Conservation (phyloP, 805 yeast species). For the Yarrowia phangngaensis region DNA sequence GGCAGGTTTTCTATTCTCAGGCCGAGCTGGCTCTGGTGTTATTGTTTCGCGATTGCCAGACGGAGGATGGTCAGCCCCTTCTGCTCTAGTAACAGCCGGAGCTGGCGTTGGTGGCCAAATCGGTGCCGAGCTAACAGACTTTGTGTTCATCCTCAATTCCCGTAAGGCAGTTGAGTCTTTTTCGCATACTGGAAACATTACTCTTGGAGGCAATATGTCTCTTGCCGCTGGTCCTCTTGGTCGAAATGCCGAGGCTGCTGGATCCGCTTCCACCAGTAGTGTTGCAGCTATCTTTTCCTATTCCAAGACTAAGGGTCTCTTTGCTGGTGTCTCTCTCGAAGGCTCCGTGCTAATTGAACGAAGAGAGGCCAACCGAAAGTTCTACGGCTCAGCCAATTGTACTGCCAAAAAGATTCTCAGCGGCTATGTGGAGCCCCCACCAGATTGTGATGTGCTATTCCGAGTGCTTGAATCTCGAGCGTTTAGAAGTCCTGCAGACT, state of each 20-base stretch:
- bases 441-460: slow-evolving; percentile 82
- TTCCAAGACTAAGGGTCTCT: slow-evolving; percentile 92
- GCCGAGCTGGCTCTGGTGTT: slow-evolving; percentile 96
- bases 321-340: slow-evolving; percentile 95
- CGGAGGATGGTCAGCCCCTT: slow-evolving; percentile 96
- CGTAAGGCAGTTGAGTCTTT: slow-evolving; percentile 87
- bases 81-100: slow-evolving; percentile 93
- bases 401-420: slow-evolving; percentile 80
- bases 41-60: slow-evolving; percentile 91
- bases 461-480: slow-evolving; percentile 82
- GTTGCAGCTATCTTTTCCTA: slow-evolving; percentile 91
- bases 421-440: slow-evolving; percentile 90
- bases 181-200: slow-evolving; percentile 89
- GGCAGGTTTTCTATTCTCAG: slow-evolving; percentile 94
- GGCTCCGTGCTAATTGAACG: slow-evolving; percentile 96
- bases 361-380: slow-evolving; percentile 93
- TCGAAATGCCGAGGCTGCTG: slow-evolving; percentile 96
- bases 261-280: slow-evolving; percentile 79
- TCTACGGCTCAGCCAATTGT: slow-evolving; percentile 76
- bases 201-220: slow-evolving; percentile 91
- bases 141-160: slow-evolving; percentile 85
- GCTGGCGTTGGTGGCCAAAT: slow-evolving; percentile 99
- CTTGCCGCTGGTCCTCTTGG: slow-evolving; percentile 98
- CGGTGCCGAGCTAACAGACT: slow-evolving; percentile 94
- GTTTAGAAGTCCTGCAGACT: slow-evolving; percentile 46